phyloP scores from a whole-genome alignment of 768 basidiomycete species.

The Suillus sp. region DNA sequence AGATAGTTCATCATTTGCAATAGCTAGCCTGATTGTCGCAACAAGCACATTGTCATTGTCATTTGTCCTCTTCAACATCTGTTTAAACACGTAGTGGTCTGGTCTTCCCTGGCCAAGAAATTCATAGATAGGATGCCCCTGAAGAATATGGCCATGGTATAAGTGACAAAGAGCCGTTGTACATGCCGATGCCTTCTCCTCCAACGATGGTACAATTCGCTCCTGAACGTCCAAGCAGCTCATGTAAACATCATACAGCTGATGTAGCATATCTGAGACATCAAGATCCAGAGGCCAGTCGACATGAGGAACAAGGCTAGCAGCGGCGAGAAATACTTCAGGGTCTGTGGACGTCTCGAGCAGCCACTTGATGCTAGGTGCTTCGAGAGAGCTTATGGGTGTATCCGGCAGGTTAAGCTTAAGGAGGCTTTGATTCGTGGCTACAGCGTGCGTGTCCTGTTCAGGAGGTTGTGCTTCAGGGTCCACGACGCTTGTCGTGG shows the following conservation, averaged over 20 bases:
- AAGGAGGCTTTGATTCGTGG: not conserved
- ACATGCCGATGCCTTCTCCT: not conserved
- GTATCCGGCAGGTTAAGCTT: not conserved
- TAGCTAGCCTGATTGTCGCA: not conserved
- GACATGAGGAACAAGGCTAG: not conserved
- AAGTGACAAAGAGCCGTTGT: not conserved
- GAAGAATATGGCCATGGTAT: not conserved
- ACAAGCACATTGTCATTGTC: not conserved
- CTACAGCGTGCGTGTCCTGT: not conserved
- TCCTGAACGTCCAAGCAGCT: not conserved
- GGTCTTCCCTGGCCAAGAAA: not conserved
- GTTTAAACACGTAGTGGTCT: not conserved
- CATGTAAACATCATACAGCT: not conserved
- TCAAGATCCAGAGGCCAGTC: not conserved
- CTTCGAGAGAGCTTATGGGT: not conserved
- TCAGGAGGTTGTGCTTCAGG: not conserved
- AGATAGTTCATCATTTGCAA: too few species aligned
- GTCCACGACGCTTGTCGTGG: too few species aligned
- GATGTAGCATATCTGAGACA: too few species aligned
- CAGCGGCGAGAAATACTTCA: not conserved
- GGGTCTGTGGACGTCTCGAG: conserved; percentile 22
- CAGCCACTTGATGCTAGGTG: not conserved
- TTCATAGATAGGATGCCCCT: not conserved
- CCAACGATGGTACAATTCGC: not conserved
- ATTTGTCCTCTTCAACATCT: too few species aligned